Conservation (phyloP, 140 eudicot genomes). For the Ambrosia hybrid region DNA sequence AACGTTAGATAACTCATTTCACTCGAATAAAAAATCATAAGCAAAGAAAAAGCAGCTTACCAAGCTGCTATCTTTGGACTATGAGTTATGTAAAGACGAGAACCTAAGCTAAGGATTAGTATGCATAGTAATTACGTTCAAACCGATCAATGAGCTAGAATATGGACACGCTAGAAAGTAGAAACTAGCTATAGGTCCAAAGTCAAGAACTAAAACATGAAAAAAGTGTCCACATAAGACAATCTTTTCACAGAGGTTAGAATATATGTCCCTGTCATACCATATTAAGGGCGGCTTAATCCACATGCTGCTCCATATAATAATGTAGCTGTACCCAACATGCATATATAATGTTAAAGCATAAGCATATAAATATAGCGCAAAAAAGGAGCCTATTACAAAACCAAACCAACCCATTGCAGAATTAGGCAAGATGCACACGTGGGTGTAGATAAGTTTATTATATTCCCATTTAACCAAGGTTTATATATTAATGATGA, state of each 20-base stretch:
- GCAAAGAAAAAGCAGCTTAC: neutral
- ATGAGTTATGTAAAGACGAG: neutral
- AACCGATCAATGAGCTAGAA: neutral
- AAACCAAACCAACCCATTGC: slow-evolving; percentile 16
- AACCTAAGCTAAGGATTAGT: neutral
- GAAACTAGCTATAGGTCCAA: no score
- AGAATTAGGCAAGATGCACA: slow-evolving; percentile 5
- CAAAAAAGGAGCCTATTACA: slow-evolving; percentile 10
- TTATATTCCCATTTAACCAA: neutral
- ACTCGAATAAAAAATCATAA: neutral
- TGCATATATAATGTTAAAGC: neutral
- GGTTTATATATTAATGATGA: neutral
- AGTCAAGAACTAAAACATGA: no score
- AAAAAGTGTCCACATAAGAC: no score
- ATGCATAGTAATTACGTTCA: neutral
- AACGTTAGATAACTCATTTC: slow-evolving; percentile 1
- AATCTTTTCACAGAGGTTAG: no score
- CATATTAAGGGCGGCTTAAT: slow-evolving; percentile 52
- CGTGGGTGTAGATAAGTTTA: neutral
- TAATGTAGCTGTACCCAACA: slow-evolving; percentile 40
- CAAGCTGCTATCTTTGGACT: neutral
- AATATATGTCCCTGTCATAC: slow-evolving; percentile 60
- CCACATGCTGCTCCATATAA: slow-evolving; percentile 66
- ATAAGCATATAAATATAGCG: slow-evolving; percentile 25
- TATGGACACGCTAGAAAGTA: no score